Base-by-base conservation (phyloP, 352 stramenopile genomes). In the Thraustochytrium sp. region DNA sequence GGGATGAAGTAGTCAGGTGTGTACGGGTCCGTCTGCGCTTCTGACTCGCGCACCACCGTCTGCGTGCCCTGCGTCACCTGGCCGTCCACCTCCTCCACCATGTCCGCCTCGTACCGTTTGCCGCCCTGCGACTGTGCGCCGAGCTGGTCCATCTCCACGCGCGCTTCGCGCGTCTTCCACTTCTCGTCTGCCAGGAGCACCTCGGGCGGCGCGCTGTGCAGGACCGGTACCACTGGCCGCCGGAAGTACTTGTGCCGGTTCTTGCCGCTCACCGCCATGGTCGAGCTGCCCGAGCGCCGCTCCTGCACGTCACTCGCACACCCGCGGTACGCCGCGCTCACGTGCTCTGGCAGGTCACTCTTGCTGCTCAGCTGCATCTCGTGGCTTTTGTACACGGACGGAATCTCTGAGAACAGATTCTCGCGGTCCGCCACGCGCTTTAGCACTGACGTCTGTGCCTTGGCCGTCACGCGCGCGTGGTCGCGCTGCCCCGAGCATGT, bases 11-110 rank as follows among this genome's bases (percentile, higher is more conserved):
- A 97, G 76, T 96, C 92, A 1, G 94, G 94, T 38, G 93, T 95
- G 87, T 97, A 98, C 46, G 94, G 93, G 42, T 94, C 89, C 23
- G 94, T 98, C 86, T 98, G 94, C 8, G 91, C 92, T 76, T 98
- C 94, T 55, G 91, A 96, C 84, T 98, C 94, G 42, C 94, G 91
- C 86, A 95, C 97, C 87, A 89, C 87, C 8, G 93, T 98, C 89
- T 98, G 94, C 21, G 96, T 89, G 5, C 89, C 93, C 5, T 72
- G 48, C 23, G 42, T 72, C 23, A 44, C 40, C 53, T 46, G 68
- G 46, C 68, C 68, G 2, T 46, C 34, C 13, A 53, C 68, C 37
- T 64, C 53, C n/a, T 80, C 68, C 23, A 42, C 53, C 8, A 80
- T 13, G 3, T 80, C 68, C 0, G 48, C 68, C 38, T 44, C 4